Evolutionary conservation across 495 filamentous ascomycete genomes (phyloP).

Genomic region (Cenococcum geophilum): DNA sequence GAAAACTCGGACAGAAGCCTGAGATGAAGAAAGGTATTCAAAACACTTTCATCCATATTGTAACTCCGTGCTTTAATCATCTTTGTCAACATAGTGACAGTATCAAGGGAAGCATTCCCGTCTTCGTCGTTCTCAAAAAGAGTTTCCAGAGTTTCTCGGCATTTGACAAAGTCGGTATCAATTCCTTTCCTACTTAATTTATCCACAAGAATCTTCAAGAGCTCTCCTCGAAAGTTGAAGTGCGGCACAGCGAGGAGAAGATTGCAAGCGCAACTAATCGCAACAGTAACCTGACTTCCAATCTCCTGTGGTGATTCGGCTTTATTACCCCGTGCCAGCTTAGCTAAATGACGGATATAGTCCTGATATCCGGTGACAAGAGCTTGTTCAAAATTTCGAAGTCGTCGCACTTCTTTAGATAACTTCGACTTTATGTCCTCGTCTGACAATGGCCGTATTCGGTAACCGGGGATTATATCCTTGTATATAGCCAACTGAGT

Average conservation of each 20-base stretch:
- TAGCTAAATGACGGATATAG: slow-evolving; percentile 68
- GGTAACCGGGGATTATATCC: slow-evolving; percentile 91
- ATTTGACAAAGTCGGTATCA: slow-evolving; percentile 70
- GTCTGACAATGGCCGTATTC: slow-evolving; percentile 76
- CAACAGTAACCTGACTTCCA: slow-evolving; percentile 54
- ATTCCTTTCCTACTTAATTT: slow-evolving; percentile 64
- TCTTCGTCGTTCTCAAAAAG: slow-evolving; percentile 85
- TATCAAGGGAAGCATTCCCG: slow-evolving; percentile 78
- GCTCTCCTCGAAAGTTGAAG: slow-evolving; percentile 88
- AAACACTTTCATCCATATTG: slow-evolving; percentile 69
- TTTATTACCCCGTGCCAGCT: slow-evolving; percentile 51
- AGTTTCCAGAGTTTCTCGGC: slow-evolving; percentile 69
- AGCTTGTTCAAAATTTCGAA: slow-evolving; percentile 76
- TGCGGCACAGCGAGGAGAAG: slow-evolving; percentile 77
- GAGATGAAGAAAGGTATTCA: slow-evolving; percentile 88
- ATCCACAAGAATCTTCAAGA: slow-evolving; percentile 78
- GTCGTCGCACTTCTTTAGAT: slow-evolving; percentile 81
- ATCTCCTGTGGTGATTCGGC: slow-evolving; percentile 31
- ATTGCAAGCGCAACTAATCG: slow-evolving; percentile 76
- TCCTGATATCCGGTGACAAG: slow-evolving; percentile 72
- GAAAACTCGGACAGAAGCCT: slow-evolving; percentile 82
- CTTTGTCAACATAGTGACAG: slow-evolving; percentile 75
- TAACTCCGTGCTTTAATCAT: slow-evolving; percentile 89
- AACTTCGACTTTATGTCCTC: slow-evolving; percentile 68
- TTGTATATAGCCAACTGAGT: slow-evolving; percentile 89